phyloP scores from a whole-genome alignment of 2,329 filamentous ascomycete species.

The Verticillium nubilum region DNA sequence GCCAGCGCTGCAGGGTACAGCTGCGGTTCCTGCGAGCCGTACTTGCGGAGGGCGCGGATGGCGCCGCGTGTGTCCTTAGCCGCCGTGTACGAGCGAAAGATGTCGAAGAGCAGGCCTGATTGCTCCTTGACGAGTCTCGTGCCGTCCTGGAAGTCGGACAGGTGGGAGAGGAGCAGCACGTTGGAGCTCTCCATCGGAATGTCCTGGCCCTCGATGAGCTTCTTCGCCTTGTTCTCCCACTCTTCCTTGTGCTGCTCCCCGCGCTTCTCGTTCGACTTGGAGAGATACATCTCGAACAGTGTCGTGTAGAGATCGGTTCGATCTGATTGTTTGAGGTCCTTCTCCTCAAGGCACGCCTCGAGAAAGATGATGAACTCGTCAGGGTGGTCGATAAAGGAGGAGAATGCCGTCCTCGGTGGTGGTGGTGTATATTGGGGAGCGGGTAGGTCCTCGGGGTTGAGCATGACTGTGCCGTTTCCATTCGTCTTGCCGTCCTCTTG shows the following conservation, averaged over 20 bases:
- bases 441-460: slow-evolving; percentile 41
- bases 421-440: slow-evolving; percentile 67
- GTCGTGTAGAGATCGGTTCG: slow-evolving; percentile 88
- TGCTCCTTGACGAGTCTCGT: slow-evolving; percentile 92
- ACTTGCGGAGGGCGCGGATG: slow-evolving; percentile 84
- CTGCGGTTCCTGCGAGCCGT: slow-evolving; percentile 84
- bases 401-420: slow-evolving; percentile 84
- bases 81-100: slow-evolving; percentile 92
- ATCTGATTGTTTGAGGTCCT: slow-evolving; percentile 66
- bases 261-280: slow-evolving; percentile 74
- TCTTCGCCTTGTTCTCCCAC: slow-evolving; percentile 90
- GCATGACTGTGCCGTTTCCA: slow-evolving; percentile 40
- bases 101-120: slow-evolving; percentile 85
- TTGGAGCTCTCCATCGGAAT: slow-evolving; percentile 91
- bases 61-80: slow-evolving; percentile 88
- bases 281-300: slow-evolving; percentile 95
- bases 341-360: slow-evolving; percentile 75
- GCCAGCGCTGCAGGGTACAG: slow-evolving; percentile 88
- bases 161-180: slow-evolving; percentile 83
- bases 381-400: slow-evolving; percentile 91
- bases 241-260: slow-evolving; percentile 61
- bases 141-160: slow-evolving; percentile 85
- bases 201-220: slow-evolving; percentile 74
- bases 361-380: slow-evolving; percentile 89
- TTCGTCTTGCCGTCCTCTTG: neutral